Conservation (phyloP, 2,329 filamentous ascomycete species). For the Arachnomyces sp. region DNA sequence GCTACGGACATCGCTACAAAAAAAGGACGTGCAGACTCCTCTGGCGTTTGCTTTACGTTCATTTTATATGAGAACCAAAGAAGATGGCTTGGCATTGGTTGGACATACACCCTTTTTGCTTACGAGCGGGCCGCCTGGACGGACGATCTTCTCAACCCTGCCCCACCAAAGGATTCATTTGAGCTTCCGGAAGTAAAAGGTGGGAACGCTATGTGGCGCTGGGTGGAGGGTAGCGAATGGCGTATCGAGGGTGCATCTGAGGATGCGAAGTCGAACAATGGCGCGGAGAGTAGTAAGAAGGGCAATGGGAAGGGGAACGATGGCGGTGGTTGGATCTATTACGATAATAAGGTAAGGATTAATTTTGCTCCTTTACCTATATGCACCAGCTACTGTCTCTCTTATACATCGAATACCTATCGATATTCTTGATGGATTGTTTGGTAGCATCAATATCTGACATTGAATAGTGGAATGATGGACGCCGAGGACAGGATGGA, state of each 20-base stretch:
- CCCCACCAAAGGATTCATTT: conserved; percentile 66
- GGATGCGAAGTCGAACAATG: conserved; percentile 22
- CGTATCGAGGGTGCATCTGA: conserved; percentile 60
- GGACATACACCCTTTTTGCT: conserved; percentile 84
- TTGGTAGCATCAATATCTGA: not conserved
- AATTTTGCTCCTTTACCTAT: not conserved
- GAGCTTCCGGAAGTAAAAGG: conserved; percentile 60
- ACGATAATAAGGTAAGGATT: conserved; percentile 83
- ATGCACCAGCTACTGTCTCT: no score
- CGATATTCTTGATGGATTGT: not conserved
- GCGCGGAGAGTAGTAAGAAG: conserved; percentile 42
- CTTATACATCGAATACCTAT: conserved; percentile 11
- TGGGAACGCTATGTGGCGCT: conserved; percentile 61
- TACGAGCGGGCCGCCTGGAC: conserved; percentile 91
- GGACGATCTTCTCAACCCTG: conserved; percentile 83
- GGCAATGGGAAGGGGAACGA: conserved; percentile 42
- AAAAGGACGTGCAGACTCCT: conserved; percentile 42
- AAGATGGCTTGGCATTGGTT: conserved; percentile 88
- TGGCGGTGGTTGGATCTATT: conserved; percentile 88
- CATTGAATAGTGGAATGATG: conserved; percentile 71
- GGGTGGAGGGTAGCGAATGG: conserved; percentile 83
- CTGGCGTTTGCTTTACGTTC: conserved; percentile 91
- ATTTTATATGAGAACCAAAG: conserved; percentile 95
- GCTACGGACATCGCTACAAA: conserved; percentile 42
- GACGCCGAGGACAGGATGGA: conserved; percentile 73